Conservation (phyloP, 2,329 filamentous ascomycete species). For the Aspergillus niger region DNA sequence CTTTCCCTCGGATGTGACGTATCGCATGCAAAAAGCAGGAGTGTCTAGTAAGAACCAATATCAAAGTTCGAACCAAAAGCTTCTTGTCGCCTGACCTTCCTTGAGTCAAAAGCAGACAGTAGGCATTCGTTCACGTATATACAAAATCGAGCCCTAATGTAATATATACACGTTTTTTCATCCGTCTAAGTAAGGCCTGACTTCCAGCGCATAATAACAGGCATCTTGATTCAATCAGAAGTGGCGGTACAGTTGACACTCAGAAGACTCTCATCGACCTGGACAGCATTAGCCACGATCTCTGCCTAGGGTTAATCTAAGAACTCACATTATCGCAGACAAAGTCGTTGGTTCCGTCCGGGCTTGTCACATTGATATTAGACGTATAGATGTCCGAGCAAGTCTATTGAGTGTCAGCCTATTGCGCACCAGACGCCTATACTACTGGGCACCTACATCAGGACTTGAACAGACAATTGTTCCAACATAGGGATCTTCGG, state of each 20-base stretch:
- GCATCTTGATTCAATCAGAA: not conserved
- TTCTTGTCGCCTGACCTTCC: no score
- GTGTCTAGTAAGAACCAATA: no score
- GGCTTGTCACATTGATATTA: constrained; percentile 52
- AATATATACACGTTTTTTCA: not conserved
- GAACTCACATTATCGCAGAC: constrained; percentile 49
- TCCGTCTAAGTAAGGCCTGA: not conserved
- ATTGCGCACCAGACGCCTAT: not conserved
- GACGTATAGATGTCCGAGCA: constrained; percentile 52
- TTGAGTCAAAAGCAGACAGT: no score
- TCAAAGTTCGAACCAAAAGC: no score
- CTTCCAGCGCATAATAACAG: not conserved
- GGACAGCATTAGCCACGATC: not conserved
- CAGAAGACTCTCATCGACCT: constrained; percentile 37
- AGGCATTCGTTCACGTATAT: no score
- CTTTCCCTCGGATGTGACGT: no score
- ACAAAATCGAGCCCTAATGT: no score
- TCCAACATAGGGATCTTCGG: constrained; percentile 48
- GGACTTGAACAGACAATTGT: constrained; percentile 53
- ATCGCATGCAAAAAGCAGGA: no score
- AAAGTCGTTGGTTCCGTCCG: constrained; percentile 47
- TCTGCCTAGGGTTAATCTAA: not conserved
- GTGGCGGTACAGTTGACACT: constrained; percentile 38
- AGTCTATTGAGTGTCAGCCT: constrained; percentile 23
- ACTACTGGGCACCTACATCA: constrained; percentile 43